phyloP scores from a whole-genome alignment of 306 rosid species.

The Corylus heterophylla region DNA sequence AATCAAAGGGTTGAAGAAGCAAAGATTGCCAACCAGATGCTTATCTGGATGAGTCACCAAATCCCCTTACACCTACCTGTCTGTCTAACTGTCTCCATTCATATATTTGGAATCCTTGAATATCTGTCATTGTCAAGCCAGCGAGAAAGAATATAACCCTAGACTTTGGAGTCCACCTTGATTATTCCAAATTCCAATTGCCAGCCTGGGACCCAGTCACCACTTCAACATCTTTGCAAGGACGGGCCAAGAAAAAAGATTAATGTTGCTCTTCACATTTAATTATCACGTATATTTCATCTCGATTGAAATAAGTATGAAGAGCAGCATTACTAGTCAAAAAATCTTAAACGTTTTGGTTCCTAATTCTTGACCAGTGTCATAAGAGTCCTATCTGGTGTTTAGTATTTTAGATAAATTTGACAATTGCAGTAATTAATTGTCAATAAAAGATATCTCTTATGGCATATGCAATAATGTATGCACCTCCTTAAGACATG shows the following conservation, averaged over 20 bases:
- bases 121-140: constrained; percentile 6
- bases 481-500: no score
- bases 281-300: no score
- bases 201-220: not conserved
- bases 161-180: not conserved
- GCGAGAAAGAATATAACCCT: not conserved
- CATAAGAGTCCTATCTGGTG: not conserved
- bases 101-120: not conserved
- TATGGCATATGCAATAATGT: no score
- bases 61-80: not conserved
- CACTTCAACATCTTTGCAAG: not conserved
- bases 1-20: not conserved
- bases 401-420: not conserved
- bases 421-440: not conserved
- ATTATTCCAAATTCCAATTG: not conserved
- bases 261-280: no score
- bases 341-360: no score
- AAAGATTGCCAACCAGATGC: not conserved
- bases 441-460: no score
- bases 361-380: no score
- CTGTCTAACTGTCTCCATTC: not conserved
- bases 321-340: no score
- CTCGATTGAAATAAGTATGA: no score
- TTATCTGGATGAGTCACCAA: not conserved
- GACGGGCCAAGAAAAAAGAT: no score